Evolutionary conservation across 2,329 filamentous ascomycete genomes (phyloP), one percentile per base, ranked within the genome.

Genomic region (Penicillium vulpinum): DNA sequence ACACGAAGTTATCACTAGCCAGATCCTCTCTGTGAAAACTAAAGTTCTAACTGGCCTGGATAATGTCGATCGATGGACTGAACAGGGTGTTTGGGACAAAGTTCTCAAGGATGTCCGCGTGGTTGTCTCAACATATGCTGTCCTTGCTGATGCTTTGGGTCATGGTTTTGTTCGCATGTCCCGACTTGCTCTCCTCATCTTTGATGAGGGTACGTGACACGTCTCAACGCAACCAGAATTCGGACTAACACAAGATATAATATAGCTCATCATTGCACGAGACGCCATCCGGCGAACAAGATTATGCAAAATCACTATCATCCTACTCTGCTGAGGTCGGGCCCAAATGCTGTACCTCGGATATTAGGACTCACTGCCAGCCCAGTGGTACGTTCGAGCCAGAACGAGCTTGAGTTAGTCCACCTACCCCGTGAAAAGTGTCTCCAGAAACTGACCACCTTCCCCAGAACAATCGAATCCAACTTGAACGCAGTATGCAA

Each of bases 341-440:
- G 78, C 0, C 58, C 70, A 0, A 38, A 59, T 13, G 58, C 64
- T n/a, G 67, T 77, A 9, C 92, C 92, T 0, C 78, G 80, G 21
- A 87, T 96, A 28, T 77, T 96, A 5, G 92, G 91, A 0, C 78
- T 96, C 24, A 92, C 88, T 7, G 92, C 92, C 0, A 95, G 89
- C 59, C 91, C 91, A 0, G 82, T 90, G 4, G 85, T 88, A 62
- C 84, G 80, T 54, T 84, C 82, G 1, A 81, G 81, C 16, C 70
- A 80, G 1, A 73, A 77, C 1, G 81, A 81, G 35, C 77, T 93
- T 15, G 75, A 83, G 71, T 83, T 66, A 54, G 69, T 36, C 11
- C 1, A 8, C 18, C n/a, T 15, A 18, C 18, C 8, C 13, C 11
- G 9, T 13, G 0, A 15, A 2, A 11, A 28, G 3, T 7, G 2